Evolutionary conservation across 1,139 yeast genomes (phyloP).

Genomic region (Hyphopichia fennica): DNA sequence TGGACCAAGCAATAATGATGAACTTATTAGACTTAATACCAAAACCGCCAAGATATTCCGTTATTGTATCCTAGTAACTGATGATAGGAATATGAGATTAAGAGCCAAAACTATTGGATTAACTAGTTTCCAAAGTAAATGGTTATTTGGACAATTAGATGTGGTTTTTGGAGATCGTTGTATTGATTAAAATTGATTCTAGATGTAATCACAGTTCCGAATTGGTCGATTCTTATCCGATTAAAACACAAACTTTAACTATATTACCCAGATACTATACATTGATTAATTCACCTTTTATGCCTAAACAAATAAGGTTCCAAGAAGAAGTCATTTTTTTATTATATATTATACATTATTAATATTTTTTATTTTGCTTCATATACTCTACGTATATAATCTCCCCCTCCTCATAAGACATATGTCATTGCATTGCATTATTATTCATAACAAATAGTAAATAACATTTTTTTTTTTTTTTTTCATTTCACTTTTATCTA

Average conservation of each 20-base stretch:
- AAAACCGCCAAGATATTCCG: slow-evolving; percentile 44
- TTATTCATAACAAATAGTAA: neutral
- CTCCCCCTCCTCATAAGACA: neutral
- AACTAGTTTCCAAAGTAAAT: slow-evolving; percentile 56
- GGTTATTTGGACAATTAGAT: slow-evolving; percentile 59
- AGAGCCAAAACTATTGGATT: slow-evolving; percentile 64
- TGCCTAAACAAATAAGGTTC: too few relatives aligned
- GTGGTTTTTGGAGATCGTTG: slow-evolving; percentile 37
- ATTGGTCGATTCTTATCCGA: too few relatives aligned
- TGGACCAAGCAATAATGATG: slow-evolving; percentile 4
- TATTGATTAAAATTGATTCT: slow-evolving; percentile 32
- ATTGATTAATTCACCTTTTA: too few relatives aligned
- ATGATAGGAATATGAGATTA: slow-evolving; percentile 69
- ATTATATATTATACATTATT: too few relatives aligned
- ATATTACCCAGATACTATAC: too few relatives aligned
- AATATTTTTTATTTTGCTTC: too few relatives aligned
- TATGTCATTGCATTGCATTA: slow-evolving; percentile 1
- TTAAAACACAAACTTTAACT: too few relatives aligned
- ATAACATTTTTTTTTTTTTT: neutral
- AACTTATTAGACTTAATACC: slow-evolving; percentile 23
- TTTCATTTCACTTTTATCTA: neutral
- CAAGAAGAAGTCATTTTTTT: too few relatives aligned
- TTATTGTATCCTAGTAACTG: slow-evolving; percentile 66
- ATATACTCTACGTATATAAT: too few relatives aligned
- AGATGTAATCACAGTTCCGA: neutral